These are phyloP conservation scores for Eucalyptus shirleyi DNA, from an alignment of 345 rosid species.

Conservation along the genomic window DNA sequence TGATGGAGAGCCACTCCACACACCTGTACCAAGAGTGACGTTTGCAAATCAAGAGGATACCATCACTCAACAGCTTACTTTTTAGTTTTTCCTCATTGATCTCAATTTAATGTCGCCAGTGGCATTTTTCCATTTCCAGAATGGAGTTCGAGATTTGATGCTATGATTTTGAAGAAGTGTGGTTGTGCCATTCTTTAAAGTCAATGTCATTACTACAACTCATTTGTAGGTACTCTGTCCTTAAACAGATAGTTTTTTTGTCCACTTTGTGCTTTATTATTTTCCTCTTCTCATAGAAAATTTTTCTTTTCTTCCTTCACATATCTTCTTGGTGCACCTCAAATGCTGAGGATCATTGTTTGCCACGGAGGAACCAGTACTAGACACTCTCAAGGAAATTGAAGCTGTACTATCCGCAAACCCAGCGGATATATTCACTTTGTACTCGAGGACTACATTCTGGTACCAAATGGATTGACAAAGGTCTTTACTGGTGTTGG, in stretches of 20 bases:
- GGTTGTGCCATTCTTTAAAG: slow-evolving; percentile 51
- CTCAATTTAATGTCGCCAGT: background rate
- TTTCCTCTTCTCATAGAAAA: background rate
- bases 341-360: background rate
- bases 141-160: slow-evolving; percentile 60
- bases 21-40: slow-evolving; percentile 33
- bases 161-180: slow-evolving; percentile 50
- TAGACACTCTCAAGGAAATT: slow-evolving; percentile 37
- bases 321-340: background rate
- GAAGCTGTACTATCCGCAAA: slow-evolving; percentile 47
- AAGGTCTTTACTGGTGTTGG: slow-evolving; percentile 47
- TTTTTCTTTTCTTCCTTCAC: background rate
- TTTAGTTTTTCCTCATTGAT: background rate
- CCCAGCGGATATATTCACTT: slow-evolving; percentile 38
- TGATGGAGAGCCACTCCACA: slow-evolving; percentile 31
- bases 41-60: slow-evolving; percentile 58
- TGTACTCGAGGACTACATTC: slow-evolving; percentile 62
- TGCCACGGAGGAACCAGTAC: slow-evolving; percentile 33
- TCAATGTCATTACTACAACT: slow-evolving; percentile 41
- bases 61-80: slow-evolving; percentile 24
- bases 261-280: background rate
- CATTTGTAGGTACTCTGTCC: slow-evolving; percentile 27
- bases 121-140: slow-evolving; percentile 4
- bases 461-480: slow-evolving; percentile 37
- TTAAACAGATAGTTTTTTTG: background rate